Conservation (phyloP, 2,329 filamentous ascomycete species). For the Epichloe coenophiala region DNA sequence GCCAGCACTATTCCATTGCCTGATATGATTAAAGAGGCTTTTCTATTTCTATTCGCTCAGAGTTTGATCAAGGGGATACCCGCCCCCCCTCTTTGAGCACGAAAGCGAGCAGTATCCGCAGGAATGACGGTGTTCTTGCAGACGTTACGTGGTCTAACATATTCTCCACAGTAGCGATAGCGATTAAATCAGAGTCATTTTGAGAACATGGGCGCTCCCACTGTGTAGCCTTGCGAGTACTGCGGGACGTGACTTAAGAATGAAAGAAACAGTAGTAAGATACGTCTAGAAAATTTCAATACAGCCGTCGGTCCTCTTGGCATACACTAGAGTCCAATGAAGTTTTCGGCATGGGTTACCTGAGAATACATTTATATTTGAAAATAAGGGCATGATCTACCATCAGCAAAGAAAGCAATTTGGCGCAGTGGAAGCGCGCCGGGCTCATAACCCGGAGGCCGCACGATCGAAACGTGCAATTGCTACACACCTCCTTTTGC, state of each 20-base stretch:
- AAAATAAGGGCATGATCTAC: too few species aligned
- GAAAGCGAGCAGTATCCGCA: background rate
- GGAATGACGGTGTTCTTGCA: background rate
- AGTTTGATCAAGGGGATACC: background rate
- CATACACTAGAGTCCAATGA: too few species aligned
- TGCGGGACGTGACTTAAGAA: too few species aligned
- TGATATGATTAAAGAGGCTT: background rate
- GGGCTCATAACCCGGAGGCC: constrained; percentile 15
- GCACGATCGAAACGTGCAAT: constrained; percentile 18
- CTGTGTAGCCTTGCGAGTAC: too few species aligned
- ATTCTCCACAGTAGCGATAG: background rate
- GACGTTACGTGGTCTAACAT: background rate
- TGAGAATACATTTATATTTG: fast-evolving
- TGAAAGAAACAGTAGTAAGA: too few species aligned
- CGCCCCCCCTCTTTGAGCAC: background rate
- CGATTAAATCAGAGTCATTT: background rate
- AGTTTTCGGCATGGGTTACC: too few species aligned
- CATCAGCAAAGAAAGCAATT: constrained; percentile 9
- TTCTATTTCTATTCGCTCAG: background rate
- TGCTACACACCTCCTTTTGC: too few species aligned
- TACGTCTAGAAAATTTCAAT: too few species aligned
- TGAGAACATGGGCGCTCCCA: too few species aligned
- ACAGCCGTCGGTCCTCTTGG: too few species aligned
- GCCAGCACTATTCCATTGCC: background rate
- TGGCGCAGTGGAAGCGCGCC: constrained; percentile 17